Conservation (phyloP, 106 monocot genomes). For the Phalaenopsis aphrodite region DNA sequence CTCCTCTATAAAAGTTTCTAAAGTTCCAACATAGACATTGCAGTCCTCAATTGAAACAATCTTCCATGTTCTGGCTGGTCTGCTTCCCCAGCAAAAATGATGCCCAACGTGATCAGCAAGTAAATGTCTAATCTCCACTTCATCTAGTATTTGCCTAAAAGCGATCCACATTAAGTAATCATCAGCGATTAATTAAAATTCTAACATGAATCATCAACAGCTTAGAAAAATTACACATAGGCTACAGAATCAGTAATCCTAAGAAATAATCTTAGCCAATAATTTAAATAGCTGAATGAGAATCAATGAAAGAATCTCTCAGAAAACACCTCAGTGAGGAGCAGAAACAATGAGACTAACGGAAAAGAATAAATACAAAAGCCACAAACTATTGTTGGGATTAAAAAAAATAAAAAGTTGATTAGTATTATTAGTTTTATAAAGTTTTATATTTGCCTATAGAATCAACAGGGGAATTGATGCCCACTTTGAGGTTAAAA, state of each 20-base stretch:
- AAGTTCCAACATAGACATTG: conserved; percentile 88
- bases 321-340: neutral
- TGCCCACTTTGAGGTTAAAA: neutral
- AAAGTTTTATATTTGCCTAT: neutral
- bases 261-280: neutral
- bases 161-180: conserved; percentile 3
- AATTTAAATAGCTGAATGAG: neutral
- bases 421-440: neutral
- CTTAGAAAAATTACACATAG: neutral
- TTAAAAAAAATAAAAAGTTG: neutral
- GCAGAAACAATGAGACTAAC: neutral
- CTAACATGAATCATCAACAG: conserved; percentile 2
- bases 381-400: neutral
- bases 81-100: conserved; percentile 85
- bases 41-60: conserved; percentile 83
- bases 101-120: conserved; percentile 87
- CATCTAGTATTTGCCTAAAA: conserved; percentile 68
- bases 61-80: conserved; percentile 82
- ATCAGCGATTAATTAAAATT: conserved; percentile 5
- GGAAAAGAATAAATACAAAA: neutral
- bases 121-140: conserved; percentile 84
- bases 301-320: neutral
- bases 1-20: conserved; percentile 93
- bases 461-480: neutral
- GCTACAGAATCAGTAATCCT: neutral